These are phyloP conservation scores for Hirsutella rhossiliensis DNA, from an alignment of 2,329 filamentous ascomycete species.

Conservation along the genomic window DNA sequence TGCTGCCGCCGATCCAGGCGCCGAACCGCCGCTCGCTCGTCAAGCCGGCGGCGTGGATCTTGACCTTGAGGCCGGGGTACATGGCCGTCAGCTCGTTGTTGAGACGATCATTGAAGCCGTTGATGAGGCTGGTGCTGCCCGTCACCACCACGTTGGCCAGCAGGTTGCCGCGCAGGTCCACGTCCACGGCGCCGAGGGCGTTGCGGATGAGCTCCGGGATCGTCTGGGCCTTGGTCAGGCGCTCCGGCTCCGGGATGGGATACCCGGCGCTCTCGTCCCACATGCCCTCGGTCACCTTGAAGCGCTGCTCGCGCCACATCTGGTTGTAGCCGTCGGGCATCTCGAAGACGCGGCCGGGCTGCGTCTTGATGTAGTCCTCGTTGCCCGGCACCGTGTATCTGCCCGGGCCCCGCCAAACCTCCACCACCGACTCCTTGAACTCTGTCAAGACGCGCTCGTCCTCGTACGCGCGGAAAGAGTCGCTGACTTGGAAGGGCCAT, in stretches of 20 bases:
- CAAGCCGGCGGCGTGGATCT: constrained; percentile 77
- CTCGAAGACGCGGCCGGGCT: constrained; percentile 81
- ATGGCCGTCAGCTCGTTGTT: constrained; percentile 71
- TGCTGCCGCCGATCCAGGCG: constrained; percentile 93
- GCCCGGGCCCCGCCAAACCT: constrained; percentile 78
- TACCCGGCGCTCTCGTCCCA: constrained; percentile 78
- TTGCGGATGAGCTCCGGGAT: constrained; percentile 73
- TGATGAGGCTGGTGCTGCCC: constrained; percentile 74
- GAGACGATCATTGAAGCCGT: constrained; percentile 84
- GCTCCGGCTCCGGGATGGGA: constrained; percentile 28
- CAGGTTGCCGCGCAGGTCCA: constrained; percentile 73
- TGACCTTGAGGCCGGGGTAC: constrained; percentile 77
- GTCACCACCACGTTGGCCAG: constrained; percentile 88
- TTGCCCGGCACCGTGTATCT: constrained; percentile 54
- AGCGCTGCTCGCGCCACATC: constrained; percentile 83
- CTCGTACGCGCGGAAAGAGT: constrained; percentile 70
- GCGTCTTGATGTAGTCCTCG: constrained; percentile 60
- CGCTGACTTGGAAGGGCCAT: constrained; percentile 48
- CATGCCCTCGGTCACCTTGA: constrained; percentile 74
- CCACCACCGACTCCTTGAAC: constrained; percentile 96
- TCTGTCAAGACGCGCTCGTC: constrained; percentile 89
- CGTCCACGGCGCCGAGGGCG: constrained; percentile 69
- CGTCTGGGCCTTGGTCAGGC: constrained; percentile 60
- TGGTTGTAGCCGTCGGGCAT: constrained; percentile 96
- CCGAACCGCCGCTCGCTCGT: constrained; percentile 85